Percentiles rank a stretch among this genome's conserved stretches.
Evolutionary conservation across 495 filamentous ascomycete species (phyloP).

Genomic region (Tuber indicum): DNA sequence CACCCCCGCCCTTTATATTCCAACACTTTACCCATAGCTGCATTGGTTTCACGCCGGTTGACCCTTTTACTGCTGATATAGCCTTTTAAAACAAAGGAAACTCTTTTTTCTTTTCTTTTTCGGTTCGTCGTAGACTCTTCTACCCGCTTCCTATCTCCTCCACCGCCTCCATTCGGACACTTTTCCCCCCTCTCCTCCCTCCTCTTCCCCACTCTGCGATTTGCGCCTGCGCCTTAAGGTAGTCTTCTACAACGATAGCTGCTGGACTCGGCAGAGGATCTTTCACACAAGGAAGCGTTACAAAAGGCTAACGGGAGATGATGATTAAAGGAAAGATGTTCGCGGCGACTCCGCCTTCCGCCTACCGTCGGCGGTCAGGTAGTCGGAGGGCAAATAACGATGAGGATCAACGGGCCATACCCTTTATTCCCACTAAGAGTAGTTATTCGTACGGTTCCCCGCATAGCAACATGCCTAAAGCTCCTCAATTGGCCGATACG

Average conservation of each 20-base stretch:
- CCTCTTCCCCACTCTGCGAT: conserved; percentile 8
- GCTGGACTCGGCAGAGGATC: background rate
- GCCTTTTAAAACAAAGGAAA: background rate
- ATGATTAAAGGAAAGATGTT: conserved; percentile 28
- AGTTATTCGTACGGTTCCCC: conserved; percentile 47
- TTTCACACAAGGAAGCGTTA: background rate
- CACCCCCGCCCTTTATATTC: conserved; percentile 26
- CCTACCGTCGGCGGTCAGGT: conserved; percentile 26
- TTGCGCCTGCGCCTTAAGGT: conserved; percentile 11
- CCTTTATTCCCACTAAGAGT: conserved; percentile 35
- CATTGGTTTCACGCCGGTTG: conserved; percentile 10
- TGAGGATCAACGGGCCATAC: conserved; percentile 22
- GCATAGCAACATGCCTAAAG: conserved; percentile 43
- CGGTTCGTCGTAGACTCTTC: conserved; percentile 23
- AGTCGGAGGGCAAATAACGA: conserved; percentile 17
- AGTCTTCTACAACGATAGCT: background rate
- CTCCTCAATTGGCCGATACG: conserved; percentile 37
- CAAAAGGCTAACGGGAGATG: background rate
- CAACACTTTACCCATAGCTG: conserved; percentile 17
- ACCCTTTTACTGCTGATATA: conserved; percentile 1
- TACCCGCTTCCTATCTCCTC: background rate
- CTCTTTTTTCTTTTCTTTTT: background rate
- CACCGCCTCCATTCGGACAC: background rate
- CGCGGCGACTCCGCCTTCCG: conserved; percentile 35
- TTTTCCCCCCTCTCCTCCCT: conserved; percentile 4